Evolutionary conservation across 805 yeast species (phyloP).

Genomic region (Spathaspora hagerdaliae): DNA sequence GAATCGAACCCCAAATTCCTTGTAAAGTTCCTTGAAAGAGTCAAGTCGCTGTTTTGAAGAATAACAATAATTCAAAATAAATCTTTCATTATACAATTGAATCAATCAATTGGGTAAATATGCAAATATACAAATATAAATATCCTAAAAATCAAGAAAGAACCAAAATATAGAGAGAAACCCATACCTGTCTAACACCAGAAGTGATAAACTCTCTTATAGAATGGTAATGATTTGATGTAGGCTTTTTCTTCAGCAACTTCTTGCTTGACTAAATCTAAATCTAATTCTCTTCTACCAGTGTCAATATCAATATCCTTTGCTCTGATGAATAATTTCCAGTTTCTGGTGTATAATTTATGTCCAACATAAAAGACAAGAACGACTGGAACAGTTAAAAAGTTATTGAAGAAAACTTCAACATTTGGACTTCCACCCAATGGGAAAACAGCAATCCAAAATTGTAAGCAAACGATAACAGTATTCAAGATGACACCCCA

Average conservation of each 20-base stretch:
- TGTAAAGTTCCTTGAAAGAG: no score
- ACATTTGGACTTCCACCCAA: conserved; percentile 39
- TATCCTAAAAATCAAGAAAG: no score
- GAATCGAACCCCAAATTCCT: no score
- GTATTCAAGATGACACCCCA: conserved; percentile 47
- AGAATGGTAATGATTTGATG: conserved; percentile 21
- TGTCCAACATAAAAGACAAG: conserved; percentile 26
- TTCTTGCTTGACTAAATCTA: conserved; percentile 32
- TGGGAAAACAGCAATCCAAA: conserved; percentile 66
- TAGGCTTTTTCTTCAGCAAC: conserved; percentile 30
- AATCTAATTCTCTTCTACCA: conserved; percentile 31
- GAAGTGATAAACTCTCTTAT: conserved; percentile 21
- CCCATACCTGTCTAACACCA: conserved; percentile 25
- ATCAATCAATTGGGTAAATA: no score
- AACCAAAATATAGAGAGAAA: no score
- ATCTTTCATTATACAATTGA: no score
- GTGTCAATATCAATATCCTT: conserved; percentile 32
- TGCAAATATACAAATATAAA: no score
- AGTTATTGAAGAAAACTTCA: conserved; percentile 25
- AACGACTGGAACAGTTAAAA: conserved; percentile 32
- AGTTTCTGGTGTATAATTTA: conserved; percentile 24
- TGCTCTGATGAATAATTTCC: conserved; percentile 24
- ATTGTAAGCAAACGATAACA: conserved; percentile 53
- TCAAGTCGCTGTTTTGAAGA: no score
- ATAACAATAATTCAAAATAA: no score